Evolutionary conservation across 1,139 yeast genomes (phyloP).

Genomic region (Nakaseomyces kungkrabaensis): DNA sequence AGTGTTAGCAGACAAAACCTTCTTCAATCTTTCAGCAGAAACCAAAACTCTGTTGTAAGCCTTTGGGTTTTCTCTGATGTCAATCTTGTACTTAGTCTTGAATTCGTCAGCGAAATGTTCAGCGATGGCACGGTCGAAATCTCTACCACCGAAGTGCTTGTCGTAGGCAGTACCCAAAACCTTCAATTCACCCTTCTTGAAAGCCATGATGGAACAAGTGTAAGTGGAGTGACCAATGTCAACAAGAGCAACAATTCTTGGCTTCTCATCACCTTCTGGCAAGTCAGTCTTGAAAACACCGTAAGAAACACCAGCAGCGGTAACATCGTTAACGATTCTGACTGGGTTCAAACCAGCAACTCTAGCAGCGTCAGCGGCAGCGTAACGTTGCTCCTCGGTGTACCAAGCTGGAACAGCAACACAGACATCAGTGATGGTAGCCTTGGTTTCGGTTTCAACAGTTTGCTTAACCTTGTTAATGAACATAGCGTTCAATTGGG

Average conservation of each 20-base stretch:
- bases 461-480: conserved; percentile 81
- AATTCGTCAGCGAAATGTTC: conserved; percentile 92
- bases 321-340: conserved; percentile 90
- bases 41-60: conserved; percentile 88
- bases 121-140: conserved; percentile 87
- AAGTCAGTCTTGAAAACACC: conserved; percentile 96
- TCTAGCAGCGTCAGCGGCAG: conserved; percentile 88
- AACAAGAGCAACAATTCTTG: conserved; percentile 81
- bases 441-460: conserved; percentile 73
- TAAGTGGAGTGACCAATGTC: conserved; percentile 97
- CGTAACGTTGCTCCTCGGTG: conserved; percentile 94
- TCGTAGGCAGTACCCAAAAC: conserved; percentile 86
- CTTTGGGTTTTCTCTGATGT: conserved; percentile 82
- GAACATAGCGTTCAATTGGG: conserved; percentile 92
- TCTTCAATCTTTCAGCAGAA: conserved; percentile 89
- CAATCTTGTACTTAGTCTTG: conserved; percentile 85
- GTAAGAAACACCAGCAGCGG: conserved; percentile 98
- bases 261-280: conserved; percentile 67
- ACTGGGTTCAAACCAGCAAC: conserved; percentile 98
- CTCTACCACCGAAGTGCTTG: conserved; percentile 97
- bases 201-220: conserved; percentile 83
- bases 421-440: conserved; percentile 74
- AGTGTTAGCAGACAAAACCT: conserved; percentile 91
- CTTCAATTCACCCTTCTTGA: conserved; percentile 94
- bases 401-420: conserved; percentile 97